A percentile compares a stretch with the other conserved stretches of the same genome.
Conservation (phyloP, 2,329 filamentous ascomycete genomes). For the Elsinoe fawcettii region DNA sequence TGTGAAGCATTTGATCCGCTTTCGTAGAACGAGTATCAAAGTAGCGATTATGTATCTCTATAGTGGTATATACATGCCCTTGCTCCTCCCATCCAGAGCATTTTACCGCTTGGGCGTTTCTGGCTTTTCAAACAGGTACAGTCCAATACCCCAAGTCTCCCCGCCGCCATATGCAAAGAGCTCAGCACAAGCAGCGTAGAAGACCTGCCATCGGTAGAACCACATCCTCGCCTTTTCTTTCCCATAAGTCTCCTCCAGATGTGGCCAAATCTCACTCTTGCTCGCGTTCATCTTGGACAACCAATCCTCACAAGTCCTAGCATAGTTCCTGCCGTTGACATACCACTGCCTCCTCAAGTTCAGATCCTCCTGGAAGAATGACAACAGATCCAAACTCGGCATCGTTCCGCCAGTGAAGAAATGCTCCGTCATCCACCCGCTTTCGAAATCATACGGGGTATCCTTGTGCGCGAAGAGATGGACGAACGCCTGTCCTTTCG, state of each 20-base stretch:
- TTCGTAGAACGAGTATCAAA: background rate
- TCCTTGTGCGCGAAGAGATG: constrained; percentile 59
- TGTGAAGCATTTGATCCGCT: background rate
- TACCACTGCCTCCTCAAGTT: constrained; percentile 59
- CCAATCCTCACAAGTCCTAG: constrained; percentile 65
- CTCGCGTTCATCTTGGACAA: constrained; percentile 51
- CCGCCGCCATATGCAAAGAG: constrained; percentile 58
- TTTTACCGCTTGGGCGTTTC: constrained; percentile 16
- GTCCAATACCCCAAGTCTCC: constrained; percentile 60
- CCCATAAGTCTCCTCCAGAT: constrained; percentile 58
- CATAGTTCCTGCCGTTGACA: constrained; percentile 61
- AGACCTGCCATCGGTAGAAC: constrained; percentile 66
- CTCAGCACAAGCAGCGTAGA: constrained; percentile 64
- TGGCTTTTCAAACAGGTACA: constrained; percentile 58
- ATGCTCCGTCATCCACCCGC: constrained; percentile 65
- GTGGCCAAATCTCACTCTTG: constrained; percentile 55
- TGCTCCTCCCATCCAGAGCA: background rate
- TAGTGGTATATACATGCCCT: background rate
- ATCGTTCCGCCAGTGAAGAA: constrained; percentile 70
- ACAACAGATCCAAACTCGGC: constrained; percentile 58
- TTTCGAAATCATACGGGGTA: constrained; percentile 62
- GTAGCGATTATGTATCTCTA: background rate
- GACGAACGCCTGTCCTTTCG: constrained; percentile 59
- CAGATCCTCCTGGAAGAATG: constrained; percentile 59
- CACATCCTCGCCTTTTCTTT: constrained; percentile 52